Percentiles rank a stretch among this genome's conserved stretches.
phyloP scores from a whole-genome alignment of 1,284 basidiomycete species.

The Singerocomus rubriflavus region DNA sequence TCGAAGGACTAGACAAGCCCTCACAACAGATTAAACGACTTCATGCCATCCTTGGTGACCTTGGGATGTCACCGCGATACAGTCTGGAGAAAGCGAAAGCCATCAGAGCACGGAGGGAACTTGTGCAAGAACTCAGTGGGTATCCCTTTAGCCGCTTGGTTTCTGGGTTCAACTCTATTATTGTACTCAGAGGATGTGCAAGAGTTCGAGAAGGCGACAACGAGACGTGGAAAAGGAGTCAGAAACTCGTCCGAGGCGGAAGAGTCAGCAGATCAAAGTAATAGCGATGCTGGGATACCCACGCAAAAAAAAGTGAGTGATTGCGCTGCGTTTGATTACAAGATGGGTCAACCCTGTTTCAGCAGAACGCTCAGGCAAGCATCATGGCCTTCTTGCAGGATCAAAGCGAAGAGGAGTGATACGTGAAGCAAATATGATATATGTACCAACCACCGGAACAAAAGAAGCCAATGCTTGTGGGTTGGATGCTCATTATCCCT shows the following conservation, averaged over 20 bases:
- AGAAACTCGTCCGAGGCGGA: conserved; percentile 18
- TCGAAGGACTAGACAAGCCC: conserved; percentile 56
- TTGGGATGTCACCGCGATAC: conserved; percentile 80
- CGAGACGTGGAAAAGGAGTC: conserved; percentile 19
- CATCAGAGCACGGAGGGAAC: conserved; percentile 68
- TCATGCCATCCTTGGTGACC: conserved; percentile 58
- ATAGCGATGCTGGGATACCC: conserved; percentile 36
- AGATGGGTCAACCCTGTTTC: not conserved
- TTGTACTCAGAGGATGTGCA: conserved; percentile 58
- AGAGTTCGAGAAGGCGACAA: conserved; percentile 48
- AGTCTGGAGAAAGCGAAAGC: conserved; percentile 76
- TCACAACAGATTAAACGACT: conserved; percentile 67
- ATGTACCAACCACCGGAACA: not conserved
- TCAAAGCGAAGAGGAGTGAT: conserved; percentile 50
- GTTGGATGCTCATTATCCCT: not conserved
- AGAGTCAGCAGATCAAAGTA: conserved; percentile 14
- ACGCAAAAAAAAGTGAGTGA: conserved; percentile 39
- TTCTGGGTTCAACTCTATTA: not conserved
- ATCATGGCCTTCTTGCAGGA: conserved; percentile 69
- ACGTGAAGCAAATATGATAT: not conserved
- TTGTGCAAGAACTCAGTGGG: conserved; percentile 77
- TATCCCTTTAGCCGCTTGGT: conserved; percentile 8
- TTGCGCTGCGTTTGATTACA: conserved; percentile 7
- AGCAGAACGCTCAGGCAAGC: conserved; percentile 52
- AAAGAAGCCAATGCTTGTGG: not conserved